Conservation (phyloP, 75 land plant species). For the Selaginella moellendorffii region DNA sequence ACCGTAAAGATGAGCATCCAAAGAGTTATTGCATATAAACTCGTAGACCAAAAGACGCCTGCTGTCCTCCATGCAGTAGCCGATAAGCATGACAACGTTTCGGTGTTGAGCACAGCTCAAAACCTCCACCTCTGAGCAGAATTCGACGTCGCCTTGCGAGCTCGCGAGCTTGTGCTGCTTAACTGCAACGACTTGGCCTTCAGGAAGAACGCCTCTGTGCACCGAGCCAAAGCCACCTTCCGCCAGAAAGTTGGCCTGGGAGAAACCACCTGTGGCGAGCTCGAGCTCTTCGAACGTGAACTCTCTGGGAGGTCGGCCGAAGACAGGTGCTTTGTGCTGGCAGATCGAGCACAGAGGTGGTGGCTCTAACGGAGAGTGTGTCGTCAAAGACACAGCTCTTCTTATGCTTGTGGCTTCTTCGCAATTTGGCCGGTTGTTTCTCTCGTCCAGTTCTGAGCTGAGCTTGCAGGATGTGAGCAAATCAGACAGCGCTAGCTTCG, state of each 20-base stretch:
- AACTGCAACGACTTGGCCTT: constrained; percentile 62
- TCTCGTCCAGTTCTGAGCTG: too few relatives aligned
- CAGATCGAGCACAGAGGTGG: constrained; percentile 7
- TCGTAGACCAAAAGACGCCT: constrained; percentile 72
- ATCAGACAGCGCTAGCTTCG: not conserved
- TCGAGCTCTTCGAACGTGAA: not conserved
- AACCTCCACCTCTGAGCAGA: constrained; percentile 73
- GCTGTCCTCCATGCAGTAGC: constrained; percentile 66
- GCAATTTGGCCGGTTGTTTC: too few relatives aligned
- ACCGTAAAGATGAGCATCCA: constrained; percentile 85
- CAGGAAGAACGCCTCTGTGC: constrained; percentile 43
- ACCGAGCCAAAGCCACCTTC: constrained; percentile 62
- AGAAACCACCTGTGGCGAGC: constrained; percentile 1
- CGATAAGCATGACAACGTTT: constrained; percentile 9
- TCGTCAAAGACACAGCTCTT: constrained; percentile 38
- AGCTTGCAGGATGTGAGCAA: not conserved
- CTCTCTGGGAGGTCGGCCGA: constrained; percentile 1
- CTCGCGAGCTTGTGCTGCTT: constrained; percentile 75
- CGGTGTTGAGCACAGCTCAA: constrained; percentile 9
- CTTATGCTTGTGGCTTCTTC: constrained; percentile 36
- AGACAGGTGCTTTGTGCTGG: constrained; percentile 3
- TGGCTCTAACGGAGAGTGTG: constrained; percentile 34
- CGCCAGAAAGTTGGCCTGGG: constrained; percentile 24
- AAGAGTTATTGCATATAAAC: constrained; percentile 80
- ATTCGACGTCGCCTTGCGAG: constrained; percentile 80